Base-by-base conservation (phyloP, 176 grass and related monocot genomes). In the Dactylis glomerata region DNA sequence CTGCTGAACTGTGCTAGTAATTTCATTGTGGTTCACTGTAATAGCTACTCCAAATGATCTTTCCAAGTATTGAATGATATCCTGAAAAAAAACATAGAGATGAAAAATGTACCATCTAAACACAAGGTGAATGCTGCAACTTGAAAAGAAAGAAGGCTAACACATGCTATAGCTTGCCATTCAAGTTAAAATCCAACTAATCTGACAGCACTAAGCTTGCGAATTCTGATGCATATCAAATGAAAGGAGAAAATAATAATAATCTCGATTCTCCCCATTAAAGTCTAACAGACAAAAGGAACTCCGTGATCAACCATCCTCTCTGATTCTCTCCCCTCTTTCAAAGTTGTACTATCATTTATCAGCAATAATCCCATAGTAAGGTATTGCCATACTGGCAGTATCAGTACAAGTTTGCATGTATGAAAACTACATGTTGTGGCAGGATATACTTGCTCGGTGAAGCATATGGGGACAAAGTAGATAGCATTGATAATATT, bases 41-140 rank as follows among this genome's bases (percentile, higher is more conserved):
- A 34, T 88, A 75, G 72, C 87, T 65, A 99, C 90, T 68, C 96
- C 96, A 92, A 99, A 99, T 33, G 88, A 99, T 57, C 91, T 96
- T 90, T 99, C 96, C 86, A 99, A 77, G 74, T 96, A 96, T 46
- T 96, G 96, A 89, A 99, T 94, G 68, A 99, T 86, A 89, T 94
- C 96, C 96, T 99, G 85, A 64, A 84, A 83, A 38, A 83, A 41
- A 54, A 73, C 63, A 90, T 47, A 88, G 15, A 46, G 68, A 52
- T 10, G 12, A 71, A 27, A 15, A 51, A 68, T 80, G 27, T 27
- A 44, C 11, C 42, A 44, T 55, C 47, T 51, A 44, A 9, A 85
- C 40, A 58, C n/a, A 31, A 73, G 33, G 61, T 24, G 17, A 72
- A 28, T 59, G 52, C 34, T 27, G 52, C 54, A 15, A 56, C 51